Evolutionary conservation across 768 basidiomycete genomes (phyloP).

Genomic region (Kwoniella mangroviensis): DNA sequence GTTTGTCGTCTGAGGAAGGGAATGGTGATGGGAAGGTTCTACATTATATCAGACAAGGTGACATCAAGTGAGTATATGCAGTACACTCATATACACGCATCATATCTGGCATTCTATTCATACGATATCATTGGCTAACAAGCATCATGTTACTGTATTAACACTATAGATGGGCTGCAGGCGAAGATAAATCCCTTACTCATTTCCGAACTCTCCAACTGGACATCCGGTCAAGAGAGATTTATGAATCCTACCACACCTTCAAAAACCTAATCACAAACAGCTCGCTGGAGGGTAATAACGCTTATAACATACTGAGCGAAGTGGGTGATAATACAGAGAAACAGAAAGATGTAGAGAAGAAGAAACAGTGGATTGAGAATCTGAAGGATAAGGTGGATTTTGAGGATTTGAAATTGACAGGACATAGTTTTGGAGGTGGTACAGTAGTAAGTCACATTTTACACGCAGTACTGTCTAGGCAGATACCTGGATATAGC

Average conservation of each 20-base stretch:
- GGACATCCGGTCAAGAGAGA: conserved; percentile 69
- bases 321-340: conserved; percentile 1
- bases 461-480: too few species aligned
- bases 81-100: neutral
- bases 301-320: neutral
- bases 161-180: conserved; percentile 33
- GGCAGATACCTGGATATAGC: neutral
- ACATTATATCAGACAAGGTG: conserved; percentile 66
- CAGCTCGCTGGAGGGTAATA: conserved; percentile 38
- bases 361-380: conserved; percentile 57
- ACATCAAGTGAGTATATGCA: conserved; percentile 59
- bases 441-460: conserved; percentile 64
- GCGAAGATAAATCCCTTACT: conserved; percentile 51
- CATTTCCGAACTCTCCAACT: conserved; percentile 73
- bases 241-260: conserved; percentile 68
- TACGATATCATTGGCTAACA: conserved; percentile 27
- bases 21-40: conserved; percentile 34
- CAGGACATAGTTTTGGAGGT: conserved; percentile 67
- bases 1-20: conserved; percentile 57
- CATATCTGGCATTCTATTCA: neutral
- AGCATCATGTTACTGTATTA: too few species aligned
- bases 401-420: conserved; percentile 59
- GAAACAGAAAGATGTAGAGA: conserved; percentile 60
- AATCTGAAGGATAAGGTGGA: conserved; percentile 47
- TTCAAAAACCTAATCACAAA: conserved; percentile 64